Base-by-base conservation (phyloP, 192 early-diverging fungal genomes). In the Phlyctochytrium planicorne region DNA sequence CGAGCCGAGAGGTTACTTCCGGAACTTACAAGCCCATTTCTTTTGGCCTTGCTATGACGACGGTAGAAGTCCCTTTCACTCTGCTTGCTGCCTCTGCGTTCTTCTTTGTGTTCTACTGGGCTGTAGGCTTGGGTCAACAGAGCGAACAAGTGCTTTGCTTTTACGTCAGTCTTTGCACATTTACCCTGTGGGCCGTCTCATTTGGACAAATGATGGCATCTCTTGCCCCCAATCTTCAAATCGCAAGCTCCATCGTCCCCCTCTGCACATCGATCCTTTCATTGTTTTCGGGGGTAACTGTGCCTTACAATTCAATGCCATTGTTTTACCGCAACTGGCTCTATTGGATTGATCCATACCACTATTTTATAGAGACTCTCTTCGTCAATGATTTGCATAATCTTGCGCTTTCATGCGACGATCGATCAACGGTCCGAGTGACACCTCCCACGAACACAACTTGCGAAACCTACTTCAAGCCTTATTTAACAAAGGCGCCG, bases 21-120 rank as follows among this genome's bases (percentile, higher is more conserved):
- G 83, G 85, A 36, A 88, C 90, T 56, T 91, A 91, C 63, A 82
- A 80, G 30, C 89, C 85, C 82, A 72, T 80, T 10, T 82, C 90
- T 2, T 91, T 89, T 73, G 80, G 82, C 34, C 59, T 81, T 3
- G 79, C 87, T 3, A 84, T 88, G 59, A 71, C 89, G 31, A 52
- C 89, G 2, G 83, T 87, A 31, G 89, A 93, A 64, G 73, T 88
- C 29, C 91, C 91, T 0, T 93, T 89, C 52, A 80, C 86, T 0
- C 53, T 89, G 12, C 56, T 90, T 40, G 72, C 82, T 25, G 74
- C 82, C 53, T 88, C 90, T 0, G 53, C 80, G 52, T 90, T 87
- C 70, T 90, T 91, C 75, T 65, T 86, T n/a, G 74, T 82, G 37
- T 90, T 89, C 59, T 93, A 93, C 77, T 93, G 87, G 86, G 81